phyloP scores from a whole-genome alignment of 2,329 filamentous ascomycete species.

The Lachnellula hyalina region DNA sequence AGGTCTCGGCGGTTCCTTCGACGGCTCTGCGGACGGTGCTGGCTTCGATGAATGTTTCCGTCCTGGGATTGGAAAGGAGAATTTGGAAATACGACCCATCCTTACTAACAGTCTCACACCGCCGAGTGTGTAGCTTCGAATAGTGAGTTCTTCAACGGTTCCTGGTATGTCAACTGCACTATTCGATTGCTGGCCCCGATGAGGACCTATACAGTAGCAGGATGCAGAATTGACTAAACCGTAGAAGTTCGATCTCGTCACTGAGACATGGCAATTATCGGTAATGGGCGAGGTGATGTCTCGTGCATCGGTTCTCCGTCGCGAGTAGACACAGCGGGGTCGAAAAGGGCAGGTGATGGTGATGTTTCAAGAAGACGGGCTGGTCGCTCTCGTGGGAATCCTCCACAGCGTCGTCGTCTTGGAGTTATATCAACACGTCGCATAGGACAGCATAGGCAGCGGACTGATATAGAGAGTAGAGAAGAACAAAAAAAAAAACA shows the following conservation, averaged over 20 bases:
- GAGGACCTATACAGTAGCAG: constrained; percentile 3
- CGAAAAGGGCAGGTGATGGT: constrained; percentile 4
- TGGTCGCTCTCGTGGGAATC: neutral
- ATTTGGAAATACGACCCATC: constrained; percentile 33
- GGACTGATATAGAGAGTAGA: neutral
- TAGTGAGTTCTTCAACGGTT: neutral
- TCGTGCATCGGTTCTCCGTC: constrained; percentile 1
- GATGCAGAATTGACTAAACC: constrained; percentile 5
- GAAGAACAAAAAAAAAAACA: constrained; percentile 1
- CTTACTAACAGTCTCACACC: constrained; percentile 7
- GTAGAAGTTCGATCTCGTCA: constrained; percentile 8
- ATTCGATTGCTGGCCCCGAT: neutral
- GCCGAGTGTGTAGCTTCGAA: neutral
- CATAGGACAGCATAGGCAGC: neutral
- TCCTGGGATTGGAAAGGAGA: constrained; percentile 32
- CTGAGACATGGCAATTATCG: constrained; percentile 12
- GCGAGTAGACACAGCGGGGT: constrained; percentile 8
- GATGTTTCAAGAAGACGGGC: constrained; percentile 8
- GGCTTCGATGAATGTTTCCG: constrained; percentile 21
- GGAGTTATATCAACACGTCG: neutral
- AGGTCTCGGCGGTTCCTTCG: neutral
- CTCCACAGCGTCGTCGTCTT: neutral
- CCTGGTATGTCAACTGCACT: neutral
- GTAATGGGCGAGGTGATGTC: neutral
- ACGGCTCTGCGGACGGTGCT: constrained; percentile 1